Evolutionary conservation across 192 early-diverging fungal genomes (phyloP).

Genomic region (Backusella australiensis): DNA sequence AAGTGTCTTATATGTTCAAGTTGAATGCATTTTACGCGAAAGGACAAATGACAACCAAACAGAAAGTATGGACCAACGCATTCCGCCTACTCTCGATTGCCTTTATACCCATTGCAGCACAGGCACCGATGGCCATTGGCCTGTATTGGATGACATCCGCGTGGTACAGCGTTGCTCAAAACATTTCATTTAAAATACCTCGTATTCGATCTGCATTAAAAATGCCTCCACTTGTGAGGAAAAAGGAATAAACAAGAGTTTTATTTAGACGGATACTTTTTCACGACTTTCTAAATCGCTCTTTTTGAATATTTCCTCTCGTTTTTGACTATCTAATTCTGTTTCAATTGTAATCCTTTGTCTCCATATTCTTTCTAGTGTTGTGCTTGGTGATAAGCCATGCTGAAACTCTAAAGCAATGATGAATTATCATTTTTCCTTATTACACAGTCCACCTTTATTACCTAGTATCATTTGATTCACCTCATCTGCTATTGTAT

Average conservation of each 20-base stretch:
- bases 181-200: conserved; percentile 53
- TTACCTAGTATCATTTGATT: conserved; percentile 12
- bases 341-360: neutral
- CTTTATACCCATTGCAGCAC: conserved; percentile 65
- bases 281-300: neutral
- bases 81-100: conserved; percentile 56
- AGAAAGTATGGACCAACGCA: conserved; percentile 43
- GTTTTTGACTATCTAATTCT: neutral
- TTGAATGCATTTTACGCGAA: conserved; percentile 42
- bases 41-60: conserved; percentile 38
- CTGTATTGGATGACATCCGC: conserved; percentile 74
- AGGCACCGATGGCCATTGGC: conserved; percentile 66
- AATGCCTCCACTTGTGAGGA: conserved; percentile 18
- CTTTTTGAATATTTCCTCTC: neutral
- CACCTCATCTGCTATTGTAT: neutral
- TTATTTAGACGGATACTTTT: neutral
- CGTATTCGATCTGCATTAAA: conserved; percentile 30
- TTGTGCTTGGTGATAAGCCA: neutral
- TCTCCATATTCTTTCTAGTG: neutral
- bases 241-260: neutral
- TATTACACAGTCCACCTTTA: too few species aligned
- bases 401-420: neutral
- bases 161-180: conserved; percentile 61
- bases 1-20: neutral
- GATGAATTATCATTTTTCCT: neutral